Percentiles rank a stretch among this genome's conserved stretches.
Evolutionary conservation across 805 yeast species (phyloP).

Genomic region (Metschnikowia borealis): DNA sequence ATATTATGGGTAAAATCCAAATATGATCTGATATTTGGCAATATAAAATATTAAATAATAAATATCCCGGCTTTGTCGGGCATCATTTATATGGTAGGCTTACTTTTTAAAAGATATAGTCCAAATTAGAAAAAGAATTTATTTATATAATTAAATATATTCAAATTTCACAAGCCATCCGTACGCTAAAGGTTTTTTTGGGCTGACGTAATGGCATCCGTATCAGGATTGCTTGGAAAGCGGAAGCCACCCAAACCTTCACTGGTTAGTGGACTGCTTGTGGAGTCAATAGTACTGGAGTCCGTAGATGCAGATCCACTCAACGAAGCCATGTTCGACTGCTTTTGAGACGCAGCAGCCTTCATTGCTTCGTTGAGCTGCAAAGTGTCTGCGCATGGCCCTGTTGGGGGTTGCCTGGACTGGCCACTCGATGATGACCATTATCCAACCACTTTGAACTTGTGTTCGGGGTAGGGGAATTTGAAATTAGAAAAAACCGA

Average conservation of each 20-base stretch:
- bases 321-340: slow-evolving; percentile 33
- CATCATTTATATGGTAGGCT: no score
- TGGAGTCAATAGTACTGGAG: slow-evolving; percentile 13
- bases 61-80: no score
- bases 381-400: slow-evolving; percentile 92
- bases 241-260: slow-evolving; percentile 41
- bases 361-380: slow-evolving; percentile 90
- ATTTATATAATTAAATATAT: no score
- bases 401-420: slow-evolving; percentile 24
- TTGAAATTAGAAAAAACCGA: no score
- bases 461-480: no score
- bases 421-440: no score
- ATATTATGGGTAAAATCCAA: no score
- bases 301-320: slow-evolving; percentile 8
- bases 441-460: no score
- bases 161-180: slow-evolving; percentile 45
- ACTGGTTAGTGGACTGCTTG: slow-evolving; percentile 12
- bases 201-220: slow-evolving; percentile 17
- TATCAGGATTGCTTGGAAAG: slow-evolving; percentile 49
- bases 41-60: no score
- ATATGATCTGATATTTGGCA: no score
- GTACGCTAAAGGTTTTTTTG: slow-evolving; percentile 29
- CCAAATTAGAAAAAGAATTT: no score
- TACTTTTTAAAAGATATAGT: no score
- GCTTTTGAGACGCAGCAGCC: slow-evolving; percentile 91